Evolutionary conservation across 2,329 filamentous ascomycete genomes (phyloP).

Genomic region (Pyrenochaeta sp.): DNA sequence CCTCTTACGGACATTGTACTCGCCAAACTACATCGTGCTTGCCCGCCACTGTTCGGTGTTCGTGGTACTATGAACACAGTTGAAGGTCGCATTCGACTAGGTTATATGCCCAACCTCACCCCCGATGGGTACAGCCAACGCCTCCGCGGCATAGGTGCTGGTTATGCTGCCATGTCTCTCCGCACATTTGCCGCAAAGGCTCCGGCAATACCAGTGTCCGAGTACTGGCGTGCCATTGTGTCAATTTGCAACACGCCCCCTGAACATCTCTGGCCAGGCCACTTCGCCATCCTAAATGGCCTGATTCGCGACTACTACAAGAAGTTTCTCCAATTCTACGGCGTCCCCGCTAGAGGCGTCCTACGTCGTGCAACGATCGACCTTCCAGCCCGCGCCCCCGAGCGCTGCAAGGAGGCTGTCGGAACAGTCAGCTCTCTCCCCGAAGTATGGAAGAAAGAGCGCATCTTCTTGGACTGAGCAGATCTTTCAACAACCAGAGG

Average conservation of each 20-base stretch:
- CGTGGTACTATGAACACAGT: conserved; percentile 76
- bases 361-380: conserved; percentile 76
- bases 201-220: conserved; percentile 75
- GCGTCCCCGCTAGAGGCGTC: conserved; percentile 75
- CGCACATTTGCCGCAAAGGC: conserved; percentile 72
- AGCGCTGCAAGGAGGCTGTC: conserved; percentile 35
- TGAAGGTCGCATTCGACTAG: conserved; percentile 40
- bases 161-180: conserved; percentile 83
- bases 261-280: conserved; percentile 56
- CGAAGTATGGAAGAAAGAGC: conserved; percentile 42
- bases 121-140: conserved; percentile 76
- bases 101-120: conserved; percentile 55
- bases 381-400: conserved; percentile 63
- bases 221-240: conserved; percentile 85
- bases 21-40: conserved; percentile 81
- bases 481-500: too few relatives aligned
- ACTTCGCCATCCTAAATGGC: conserved; percentile 60
- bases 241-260: conserved; percentile 78
- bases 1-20: conserved; percentile 84
- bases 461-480: conserved; percentile 25
- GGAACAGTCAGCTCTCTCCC: conserved; percentile 40
- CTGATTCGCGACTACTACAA: conserved; percentile 71
- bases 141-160: conserved; percentile 84
- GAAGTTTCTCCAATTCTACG: conserved; percentile 83
- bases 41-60: conserved; percentile 87